Evolutionary conservation across 371 early-diverging fungal species (phyloP), one percentile per base, ranked within the genome.

Genomic region (Lichtheimia ornata): DNA sequence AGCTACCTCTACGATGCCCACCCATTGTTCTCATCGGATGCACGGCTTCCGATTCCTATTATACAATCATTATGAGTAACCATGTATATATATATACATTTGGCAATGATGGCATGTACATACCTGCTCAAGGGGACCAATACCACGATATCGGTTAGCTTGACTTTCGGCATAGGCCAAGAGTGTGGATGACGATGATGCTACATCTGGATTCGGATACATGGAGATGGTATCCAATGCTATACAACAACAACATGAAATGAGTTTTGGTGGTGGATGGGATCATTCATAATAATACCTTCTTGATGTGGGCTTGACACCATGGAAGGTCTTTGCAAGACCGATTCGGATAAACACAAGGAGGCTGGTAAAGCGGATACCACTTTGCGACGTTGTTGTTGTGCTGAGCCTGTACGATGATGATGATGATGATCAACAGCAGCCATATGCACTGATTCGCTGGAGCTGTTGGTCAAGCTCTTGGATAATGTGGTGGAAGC

Each of bases 301-400:
- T 54, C 54, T 7, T 54, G 41, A 20, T 54, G 54, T 17, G 54
- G 54, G 18, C 54, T 54, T 12, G 54, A 41, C 0, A 54, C 28
- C 35, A 54, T 54, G 35, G 35, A 11, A 22, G 54, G 40, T 9
- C 41, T 17, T 17, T 14, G 54, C 15, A 54, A 20, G 2, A 22
- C 11, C 9, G 40, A 41, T 20, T 54, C 54, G 5, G 54, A 40
- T 13, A 41, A 41, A 54, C 41, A 40, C n/a, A 54, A 54, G 11
- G 54, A 40, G 40, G 54, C 17, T 14, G 54, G 54, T 18, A 54
- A 54, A 6, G 13, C 41, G 9, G 35, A 41, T 2, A 22, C 24
- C 42, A 40, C 22, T 14, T 54, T 54, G 27, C 17, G 51, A 4
- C 18, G 51, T 17, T 4, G 11, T 41, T 54, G 27, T 28, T 52